Percentiles rank a stretch among this genome's conserved stretches.
Conservation (phyloP, 768 basidiomycete species). For the Tricholoma matsutake region DNA sequence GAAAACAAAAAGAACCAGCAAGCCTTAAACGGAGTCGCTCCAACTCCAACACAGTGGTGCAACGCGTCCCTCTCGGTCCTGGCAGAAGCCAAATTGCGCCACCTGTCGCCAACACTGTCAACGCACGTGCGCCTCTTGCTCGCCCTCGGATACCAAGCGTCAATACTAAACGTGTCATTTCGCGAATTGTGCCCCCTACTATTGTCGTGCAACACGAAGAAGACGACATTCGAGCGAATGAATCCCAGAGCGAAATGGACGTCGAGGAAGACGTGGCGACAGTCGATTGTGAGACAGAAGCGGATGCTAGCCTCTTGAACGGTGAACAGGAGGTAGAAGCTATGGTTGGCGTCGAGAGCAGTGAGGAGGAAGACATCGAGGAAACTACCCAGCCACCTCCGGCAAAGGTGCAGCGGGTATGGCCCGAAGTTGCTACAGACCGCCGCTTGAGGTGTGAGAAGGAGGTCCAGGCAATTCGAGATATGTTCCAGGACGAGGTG, state of each 20-base stretch:
- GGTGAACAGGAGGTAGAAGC: conserved; percentile 58
- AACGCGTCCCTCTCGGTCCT: conserved; percentile 69
- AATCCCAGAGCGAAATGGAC: conserved; percentile 59
- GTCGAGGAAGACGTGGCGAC: conserved; percentile 47
- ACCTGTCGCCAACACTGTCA: conserved; percentile 40
- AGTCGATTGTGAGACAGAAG: conserved; percentile 35
- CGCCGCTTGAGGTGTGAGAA: conserved; percentile 53
- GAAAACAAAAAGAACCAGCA: conserved; percentile 69
- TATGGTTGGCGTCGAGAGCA: conserved; percentile 57
- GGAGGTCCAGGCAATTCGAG: conserved; percentile 66
- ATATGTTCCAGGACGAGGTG: conserved; percentile 67
- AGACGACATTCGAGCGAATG: conserved; percentile 31
- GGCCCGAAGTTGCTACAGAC: conserved; percentile 74
- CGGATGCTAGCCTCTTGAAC: conserved; percentile 38
- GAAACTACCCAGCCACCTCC: conserved; percentile 25
- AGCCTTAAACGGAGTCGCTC: conserved; percentile 67
- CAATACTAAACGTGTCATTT: conserved; percentile 32
- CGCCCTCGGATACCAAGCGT: conserved; percentile 28
- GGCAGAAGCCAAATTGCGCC: conserved; percentile 44
- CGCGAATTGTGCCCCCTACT: conserved; percentile 43
- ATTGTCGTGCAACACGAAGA: conserved; percentile 35
- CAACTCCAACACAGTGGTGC: conserved; percentile 56
- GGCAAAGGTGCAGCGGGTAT: conserved; percentile 48
- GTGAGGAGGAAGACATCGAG: conserved; percentile 38
- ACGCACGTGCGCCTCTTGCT: conserved; percentile 33